These are phyloP conservation scores for Striga hermonthica DNA, from an alignment of 305 asterid species.

Conservation along the genomic window DNA sequence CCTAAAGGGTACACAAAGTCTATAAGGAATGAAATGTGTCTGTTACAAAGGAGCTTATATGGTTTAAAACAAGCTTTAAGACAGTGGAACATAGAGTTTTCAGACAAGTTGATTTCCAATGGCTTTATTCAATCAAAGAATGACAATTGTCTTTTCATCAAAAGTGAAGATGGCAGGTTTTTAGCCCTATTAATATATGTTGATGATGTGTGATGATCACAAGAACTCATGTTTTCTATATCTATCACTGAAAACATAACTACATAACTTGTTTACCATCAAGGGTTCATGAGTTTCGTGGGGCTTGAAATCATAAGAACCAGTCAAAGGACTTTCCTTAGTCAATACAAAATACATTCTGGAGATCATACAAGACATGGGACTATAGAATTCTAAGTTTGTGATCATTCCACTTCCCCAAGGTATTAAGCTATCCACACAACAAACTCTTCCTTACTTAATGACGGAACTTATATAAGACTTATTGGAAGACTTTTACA, in stretches of 20 bases:
- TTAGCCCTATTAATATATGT: background rate
- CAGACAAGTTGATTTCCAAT: background rate
- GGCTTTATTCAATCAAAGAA: background rate
- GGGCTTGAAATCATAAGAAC: background rate
- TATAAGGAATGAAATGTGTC: background rate
- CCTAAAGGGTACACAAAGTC: background rate
- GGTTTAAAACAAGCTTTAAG: background rate
- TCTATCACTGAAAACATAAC: background rate
- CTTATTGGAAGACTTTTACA: too few species aligned
- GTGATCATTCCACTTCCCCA: background rate
- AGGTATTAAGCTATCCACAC: background rate
- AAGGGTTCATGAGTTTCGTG: background rate
- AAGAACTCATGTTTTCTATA: background rate
- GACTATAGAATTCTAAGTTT: background rate
- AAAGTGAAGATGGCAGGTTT: background rate
- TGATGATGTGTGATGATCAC: background rate
- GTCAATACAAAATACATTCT: too few species aligned
- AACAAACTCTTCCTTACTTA: too few species aligned
- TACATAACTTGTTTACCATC: background rate
- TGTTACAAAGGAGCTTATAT: background rate
- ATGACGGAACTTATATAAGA: too few species aligned
- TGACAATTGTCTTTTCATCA: background rate
- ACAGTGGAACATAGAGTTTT: background rate
- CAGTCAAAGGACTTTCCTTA: background rate
- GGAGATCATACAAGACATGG: background rate